Evolutionary conservation across 2,329 filamentous ascomycete genomes (phyloP), one percentile per base, ranked within the genome.

Genomic region (Colletotrichum eremochloae): DNA sequence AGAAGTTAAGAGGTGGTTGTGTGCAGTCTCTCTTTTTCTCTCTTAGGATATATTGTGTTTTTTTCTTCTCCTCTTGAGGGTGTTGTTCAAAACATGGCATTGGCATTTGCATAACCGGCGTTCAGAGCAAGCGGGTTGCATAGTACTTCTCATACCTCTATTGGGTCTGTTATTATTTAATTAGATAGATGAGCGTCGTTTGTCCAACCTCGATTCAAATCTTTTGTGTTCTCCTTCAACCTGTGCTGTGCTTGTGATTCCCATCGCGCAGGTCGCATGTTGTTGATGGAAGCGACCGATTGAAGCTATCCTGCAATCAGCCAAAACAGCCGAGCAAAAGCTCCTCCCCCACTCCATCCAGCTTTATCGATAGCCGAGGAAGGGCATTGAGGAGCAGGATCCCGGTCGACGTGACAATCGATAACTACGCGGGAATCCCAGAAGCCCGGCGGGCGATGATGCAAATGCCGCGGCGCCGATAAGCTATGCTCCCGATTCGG

Each of bases 321-420:
- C 63, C 60, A 61, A 70, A 70, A 20, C 24, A 65, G 70, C 66
- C 66, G 70, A 69, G 48, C 46, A 65, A 29, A 56, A 40, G 38
- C 52, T 18, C 36, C 36, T 2, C 7, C 29, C 29, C 29, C 36
- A 14, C 20, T 20, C 55, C 53, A 3, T 42, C 2, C 29, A 44
- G 50, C 62, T 46, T 24, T 56, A 38, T 46, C 55, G 53, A 68
- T 70, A 70, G 70, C 70, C 70, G 70, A 72, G 60, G 31, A 29
- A 29, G 8, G 20, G 38, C 31, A 6, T 42, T 24, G 5, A 40
- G 48, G 66, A 69, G 46, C 24, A 44, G 46, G 53, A 72, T 70
- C 60, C 70, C 55, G 67, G 66, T 58, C 38, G 55, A 18, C 14
- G 4, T 42, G 55, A 42, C 36, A 29, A 24, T 24, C 24, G 24